Evolutionary conservation across 163 green algal species (phyloP), one percentile per base, ranked within the genome.

Genomic region (Volvox carteri): DNA sequence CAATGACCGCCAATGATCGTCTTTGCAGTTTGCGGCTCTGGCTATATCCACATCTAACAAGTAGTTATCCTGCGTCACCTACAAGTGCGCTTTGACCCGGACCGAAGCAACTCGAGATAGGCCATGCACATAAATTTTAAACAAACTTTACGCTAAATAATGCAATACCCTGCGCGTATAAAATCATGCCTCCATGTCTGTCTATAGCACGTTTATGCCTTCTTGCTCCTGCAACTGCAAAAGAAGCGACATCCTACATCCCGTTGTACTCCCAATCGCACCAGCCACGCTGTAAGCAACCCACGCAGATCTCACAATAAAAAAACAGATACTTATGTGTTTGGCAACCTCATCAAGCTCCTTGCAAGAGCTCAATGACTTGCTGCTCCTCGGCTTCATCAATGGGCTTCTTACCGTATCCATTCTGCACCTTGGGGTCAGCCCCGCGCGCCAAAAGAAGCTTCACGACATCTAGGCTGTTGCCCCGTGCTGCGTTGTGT

Each of bases 401-500:
- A 16, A 68, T 65, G 4, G 92, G 90, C 54, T 80, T 92, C 35
- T 87, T 78, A 19, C 90, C 92, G 1, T 70, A 78, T 0, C 77
- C 79, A 78, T 94, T 93, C 48, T 74, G 33, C 1, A 78, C 87
- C 0, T 70, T 60, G 4, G 87, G 79, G 46, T 93, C 84, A 0
- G 95, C 95, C 1, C 95, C 95, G 0, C 78, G 62, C 1, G 50
- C 44, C 67, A 97, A 60, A 68, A 97, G 91, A 14, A 93, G 58
- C 80, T 87, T 79, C 9, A 87, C 81, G 0, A 87, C 58, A 11
- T 65, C 77, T 1, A 35, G 19, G 41, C 73, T 50, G 50, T 85
- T 85, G 52, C 77, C 77, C 7, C 77, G 52, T 1, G 95, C 95
- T 2, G 95, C 96, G 56, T 96, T 95, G 92, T 97, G 95, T 68